These are phyloP conservation scores for Colletotrichum chrysophilum DNA, from an alignment of 2,329 filamentous ascomycete species.

Conservation along the genomic window DNA sequence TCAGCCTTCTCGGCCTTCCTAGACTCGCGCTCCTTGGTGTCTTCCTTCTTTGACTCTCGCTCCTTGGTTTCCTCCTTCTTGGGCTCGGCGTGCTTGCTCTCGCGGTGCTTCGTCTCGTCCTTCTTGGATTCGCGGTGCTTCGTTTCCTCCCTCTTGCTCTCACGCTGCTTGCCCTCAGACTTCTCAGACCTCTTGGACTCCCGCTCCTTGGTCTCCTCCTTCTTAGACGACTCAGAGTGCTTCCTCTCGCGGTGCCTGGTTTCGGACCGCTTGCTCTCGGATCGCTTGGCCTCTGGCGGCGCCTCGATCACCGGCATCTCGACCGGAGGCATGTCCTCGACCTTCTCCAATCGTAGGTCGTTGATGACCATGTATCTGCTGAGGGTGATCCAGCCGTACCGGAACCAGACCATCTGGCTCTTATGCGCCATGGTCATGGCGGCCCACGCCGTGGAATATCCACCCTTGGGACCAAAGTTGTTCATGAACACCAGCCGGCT, in stretches of 20 bases:
- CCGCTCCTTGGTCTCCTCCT: background rate
- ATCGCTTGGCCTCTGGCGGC: background rate
- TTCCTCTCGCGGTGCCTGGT: background rate
- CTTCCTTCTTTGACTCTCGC: background rate
- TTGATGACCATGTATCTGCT: conserved; percentile 97
- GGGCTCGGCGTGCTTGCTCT: background rate
- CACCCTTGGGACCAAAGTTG: conserved; percentile 64
- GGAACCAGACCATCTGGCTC: conserved; percentile 99
- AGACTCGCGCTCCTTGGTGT: background rate
- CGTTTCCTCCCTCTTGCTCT: background rate
- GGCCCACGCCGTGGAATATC: conserved; percentile 67
- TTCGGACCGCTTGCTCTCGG: background rate
- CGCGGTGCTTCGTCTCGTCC: background rate
- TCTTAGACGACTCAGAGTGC: background rate
- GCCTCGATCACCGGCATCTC: background rate
- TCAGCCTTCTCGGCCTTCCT: background rate
- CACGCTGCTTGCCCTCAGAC: background rate
- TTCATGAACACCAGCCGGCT: conserved; percentile 73
- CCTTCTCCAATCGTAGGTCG: conserved; percentile 69
- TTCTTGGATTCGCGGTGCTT: background rate
- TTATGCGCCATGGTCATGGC: conserved; percentile 91
- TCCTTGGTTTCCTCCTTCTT: background rate
- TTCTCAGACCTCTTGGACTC: background rate
- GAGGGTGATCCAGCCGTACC: conserved; percentile 91
- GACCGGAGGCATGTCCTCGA: conserved; percentile 16